Evolutionary conservation across 179 eudicot species (phyloP).

Genomic region (Dionaea muscipula): DNA sequence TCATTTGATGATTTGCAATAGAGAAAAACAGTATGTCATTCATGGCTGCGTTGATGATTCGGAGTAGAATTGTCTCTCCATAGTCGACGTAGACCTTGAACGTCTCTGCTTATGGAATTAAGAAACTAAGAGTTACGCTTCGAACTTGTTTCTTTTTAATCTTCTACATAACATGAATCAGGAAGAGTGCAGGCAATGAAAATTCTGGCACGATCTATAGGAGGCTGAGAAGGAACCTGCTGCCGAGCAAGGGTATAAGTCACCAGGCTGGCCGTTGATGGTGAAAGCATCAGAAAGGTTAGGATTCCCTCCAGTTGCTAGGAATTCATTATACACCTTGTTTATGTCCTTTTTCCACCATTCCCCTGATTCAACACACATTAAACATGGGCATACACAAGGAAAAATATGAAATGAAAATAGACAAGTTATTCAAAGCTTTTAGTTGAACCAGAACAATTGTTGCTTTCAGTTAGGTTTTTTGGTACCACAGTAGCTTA

Average conservation of each 20-base stretch:
- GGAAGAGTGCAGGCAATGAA: no score
- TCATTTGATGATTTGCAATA: slow-evolving; percentile 22
- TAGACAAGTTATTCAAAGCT: no score
- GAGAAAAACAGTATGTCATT: slow-evolving; percentile 22
- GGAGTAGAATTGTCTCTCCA: slow-evolving; percentile 22
- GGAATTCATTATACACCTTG: slow-evolving; percentile 19
- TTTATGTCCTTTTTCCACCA: slow-evolving; percentile 33
- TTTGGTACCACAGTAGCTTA: no score
- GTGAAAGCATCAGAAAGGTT: slow-evolving; percentile 34
- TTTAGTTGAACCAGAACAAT: no score
- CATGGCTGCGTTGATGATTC: slow-evolving; percentile 32
- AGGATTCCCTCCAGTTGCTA: slow-evolving; percentile 31
- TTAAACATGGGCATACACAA: not conserved
- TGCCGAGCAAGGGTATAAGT: slow-evolving; percentile 29
- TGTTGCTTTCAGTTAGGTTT: no score
- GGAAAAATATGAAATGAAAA: no score
- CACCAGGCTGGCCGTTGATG: slow-evolving; percentile 46
- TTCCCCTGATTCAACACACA: slow-evolving; percentile 23
- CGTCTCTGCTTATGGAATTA: slow-evolving; percentile 19
- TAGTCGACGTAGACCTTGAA: slow-evolving; percentile 20
- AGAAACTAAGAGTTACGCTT: not conserved
- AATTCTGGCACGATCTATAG: no score
- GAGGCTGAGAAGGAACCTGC: no score
- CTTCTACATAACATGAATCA: no score
- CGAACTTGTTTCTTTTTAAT: no score